Base-by-base conservation (phyloP, 805 yeast species). In the Sungouiella thailandica region DNA sequence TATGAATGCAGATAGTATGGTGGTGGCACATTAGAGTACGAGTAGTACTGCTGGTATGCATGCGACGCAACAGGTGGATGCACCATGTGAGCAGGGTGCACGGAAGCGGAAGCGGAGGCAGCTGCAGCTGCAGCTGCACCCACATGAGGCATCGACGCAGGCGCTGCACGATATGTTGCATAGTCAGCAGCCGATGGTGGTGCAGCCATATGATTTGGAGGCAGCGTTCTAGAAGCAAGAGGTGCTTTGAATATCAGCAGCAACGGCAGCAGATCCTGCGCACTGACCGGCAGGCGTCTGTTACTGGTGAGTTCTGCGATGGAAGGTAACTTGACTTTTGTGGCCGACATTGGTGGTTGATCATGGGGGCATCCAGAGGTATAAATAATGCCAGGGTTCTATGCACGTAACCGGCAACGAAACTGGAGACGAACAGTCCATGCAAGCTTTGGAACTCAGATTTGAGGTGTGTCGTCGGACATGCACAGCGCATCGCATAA, bases 321-420 rank as follows among this genome's bases (percentile, higher is more conserved):
- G 25, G 48, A 43, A 3, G 50, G 50, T 24, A 45, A 44, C 23
- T 43, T 43, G 32, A 45, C 36, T 32, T 32, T 41, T 15, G 39
- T 17, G 16, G 16, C 30, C 2, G 27, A 16, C 32, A 23, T 29
- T 19, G 22, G 17, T 27, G 11, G 11, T 17, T 17, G n/a, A n/a
- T 6, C 12, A n/a, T 8, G 5, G 25, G 12, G 11, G 25, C 17
- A 12, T 7, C 17, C 6, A 13, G 8, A 11, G 14, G 15, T 9
- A 24, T 11, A 5, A 24, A n/a, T n/a, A n/a, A n/a, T n/a, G n/a
- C n/a, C n/a, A n/a, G n/a, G n/a, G n/a, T 19, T 19, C 22, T 9
- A 19, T 19, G 22, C 22, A 19, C 22, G 22, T 19, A 19, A 9
- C 22, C 22, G 22, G 9, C 22, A 19, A 9, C n/a, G n/a, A n/a